Percentiles rank a stretch among this genome's conserved stretches.
Conservation (phyloP, 2,329 filamentous ascomycete species). For the Venturia oleaginea region DNA sequence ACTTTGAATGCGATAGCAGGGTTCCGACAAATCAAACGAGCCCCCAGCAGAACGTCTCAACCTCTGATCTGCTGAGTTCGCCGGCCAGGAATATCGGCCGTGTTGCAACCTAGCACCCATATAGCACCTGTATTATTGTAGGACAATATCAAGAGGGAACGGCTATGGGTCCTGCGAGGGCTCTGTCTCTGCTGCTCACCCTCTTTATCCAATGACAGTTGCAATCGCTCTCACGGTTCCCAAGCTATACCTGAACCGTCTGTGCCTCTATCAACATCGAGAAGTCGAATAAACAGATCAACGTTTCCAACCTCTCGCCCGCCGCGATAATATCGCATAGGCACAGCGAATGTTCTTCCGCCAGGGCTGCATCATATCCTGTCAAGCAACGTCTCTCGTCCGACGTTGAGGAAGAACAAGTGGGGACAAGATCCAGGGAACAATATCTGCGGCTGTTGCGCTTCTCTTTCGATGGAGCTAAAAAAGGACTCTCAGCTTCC, state of each 20-base stretch:
- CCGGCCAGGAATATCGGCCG: background rate
- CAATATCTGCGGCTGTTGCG: conserved; percentile 5
- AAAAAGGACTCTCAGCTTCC: background rate
- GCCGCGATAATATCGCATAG: background rate
- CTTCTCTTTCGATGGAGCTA: conserved; percentile 1
- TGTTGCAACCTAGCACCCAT: background rate
- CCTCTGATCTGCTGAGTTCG: background rate
- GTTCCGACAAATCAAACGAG: background rate
- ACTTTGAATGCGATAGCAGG: background rate
- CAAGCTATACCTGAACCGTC: background rate
- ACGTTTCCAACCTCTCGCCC: background rate
- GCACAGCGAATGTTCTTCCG: background rate
- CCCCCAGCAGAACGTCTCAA: background rate
- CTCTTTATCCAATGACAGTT: background rate
- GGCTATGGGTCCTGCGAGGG: background rate
- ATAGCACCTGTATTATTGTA: no score
- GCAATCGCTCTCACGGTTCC: background rate
- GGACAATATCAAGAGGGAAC: background rate
- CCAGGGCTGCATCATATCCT: background rate
- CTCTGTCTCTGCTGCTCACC: background rate
- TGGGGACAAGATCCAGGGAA: background rate
- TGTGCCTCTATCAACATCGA: background rate
- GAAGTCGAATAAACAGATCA: background rate
- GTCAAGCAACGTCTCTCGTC: background rate
- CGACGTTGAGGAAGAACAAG: background rate